phyloP scores from a whole-genome alignment of 345 rosid species.

The Trapa incisa region DNA sequence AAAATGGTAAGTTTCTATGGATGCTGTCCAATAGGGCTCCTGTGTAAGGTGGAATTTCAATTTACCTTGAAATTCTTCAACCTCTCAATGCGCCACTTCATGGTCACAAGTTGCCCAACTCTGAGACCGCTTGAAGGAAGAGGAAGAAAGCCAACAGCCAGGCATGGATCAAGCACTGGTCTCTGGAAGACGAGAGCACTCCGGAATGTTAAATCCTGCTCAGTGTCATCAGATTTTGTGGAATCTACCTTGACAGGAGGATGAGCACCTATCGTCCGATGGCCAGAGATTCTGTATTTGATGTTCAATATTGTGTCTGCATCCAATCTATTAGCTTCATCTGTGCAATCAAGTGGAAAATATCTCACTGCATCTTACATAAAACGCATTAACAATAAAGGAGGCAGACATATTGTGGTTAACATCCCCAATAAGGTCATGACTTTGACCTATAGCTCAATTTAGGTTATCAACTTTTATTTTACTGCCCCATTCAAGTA shows the following conservation, averaged over 20 bases:
- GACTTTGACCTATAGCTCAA: too few species aligned
- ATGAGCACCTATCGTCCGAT: slow-evolving; percentile 76
- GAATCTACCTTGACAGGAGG: slow-evolving; percentile 44
- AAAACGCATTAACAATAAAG: neutral
- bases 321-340: slow-evolving; percentile 25
- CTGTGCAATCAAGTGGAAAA: slow-evolving; percentile 18
- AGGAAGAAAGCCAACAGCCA: slow-evolving; percentile 85
- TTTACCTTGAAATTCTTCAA: slow-evolving; percentile 45
- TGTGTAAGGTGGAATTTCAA: slow-evolving; percentile 15
- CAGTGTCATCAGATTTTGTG: slow-evolving; percentile 21
- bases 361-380: neutral
- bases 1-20: neutral
- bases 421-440: too few species aligned
- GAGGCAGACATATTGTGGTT: neutral
- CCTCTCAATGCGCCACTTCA: slow-evolving; percentile 91
- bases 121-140: slow-evolving; percentile 71
- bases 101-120: slow-evolving; percentile 74
- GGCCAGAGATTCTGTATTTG: slow-evolving; percentile 62
- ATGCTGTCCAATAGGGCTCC: slow-evolving; percentile 14
- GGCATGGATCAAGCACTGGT: slow-evolving; percentile 87
- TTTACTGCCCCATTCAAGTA: too few species aligned
- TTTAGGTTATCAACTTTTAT: too few species aligned
- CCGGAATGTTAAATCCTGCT: slow-evolving; percentile 61
- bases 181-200: slow-evolving; percentile 66
- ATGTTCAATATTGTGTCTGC: slow-evolving; percentile 68